A percentile compares a stretch with the other conserved stretches of the same genome.
These are phyloP conservation scores for Penicillium sp. DNA, from an alignment of 2,329 filamentous ascomycete species.

Conservation along the genomic window DNA sequence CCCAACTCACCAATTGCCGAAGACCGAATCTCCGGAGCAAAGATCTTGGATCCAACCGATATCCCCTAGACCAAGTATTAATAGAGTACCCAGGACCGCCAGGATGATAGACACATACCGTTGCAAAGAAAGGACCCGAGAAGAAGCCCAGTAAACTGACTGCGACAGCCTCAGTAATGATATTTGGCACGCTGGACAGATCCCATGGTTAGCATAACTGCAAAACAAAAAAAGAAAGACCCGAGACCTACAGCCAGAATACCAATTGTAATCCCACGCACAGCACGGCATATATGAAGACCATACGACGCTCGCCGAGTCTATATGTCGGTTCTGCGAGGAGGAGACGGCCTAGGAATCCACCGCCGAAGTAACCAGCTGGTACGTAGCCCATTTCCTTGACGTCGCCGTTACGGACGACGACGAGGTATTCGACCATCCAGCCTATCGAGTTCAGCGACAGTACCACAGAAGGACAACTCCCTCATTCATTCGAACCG, in stretches of 20 bases:
- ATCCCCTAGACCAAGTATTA: slow-evolving; percentile 35
- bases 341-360: slow-evolving; percentile 54
- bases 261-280: slow-evolving; percentile 55
- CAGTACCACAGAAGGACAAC: no score
- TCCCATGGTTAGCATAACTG: neutral
- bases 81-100: neutral
- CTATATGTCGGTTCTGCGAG: slow-evolving; percentile 59
- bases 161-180: slow-evolving; percentile 51
- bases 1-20: slow-evolving; percentile 44
- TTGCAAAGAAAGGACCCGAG: slow-evolving; percentile 56
- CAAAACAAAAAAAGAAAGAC: neutral
- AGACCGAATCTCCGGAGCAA: slow-evolving; percentile 47
- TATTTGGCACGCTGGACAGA: slow-evolving; percentile 39
- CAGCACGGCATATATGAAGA: slow-evolving; percentile 52
- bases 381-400: slow-evolving; percentile 60
- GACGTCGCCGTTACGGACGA: slow-evolving; percentile 56
- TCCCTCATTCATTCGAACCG: no score
- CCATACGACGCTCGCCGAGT: slow-evolving; percentile 57
- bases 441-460: slow-evolving; percentile 44
- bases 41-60: slow-evolving; percentile 52
- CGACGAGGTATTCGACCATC: slow-evolving; percentile 63
- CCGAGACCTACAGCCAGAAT: slow-evolving; percentile 51
- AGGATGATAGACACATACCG: slow-evolving; percentile 34
- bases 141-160: slow-evolving; percentile 57
- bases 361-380: slow-evolving; percentile 57